Evolutionary conservation across 805 yeast species (phyloP).

Genomic region (Nakazawaea peltata): DNA sequence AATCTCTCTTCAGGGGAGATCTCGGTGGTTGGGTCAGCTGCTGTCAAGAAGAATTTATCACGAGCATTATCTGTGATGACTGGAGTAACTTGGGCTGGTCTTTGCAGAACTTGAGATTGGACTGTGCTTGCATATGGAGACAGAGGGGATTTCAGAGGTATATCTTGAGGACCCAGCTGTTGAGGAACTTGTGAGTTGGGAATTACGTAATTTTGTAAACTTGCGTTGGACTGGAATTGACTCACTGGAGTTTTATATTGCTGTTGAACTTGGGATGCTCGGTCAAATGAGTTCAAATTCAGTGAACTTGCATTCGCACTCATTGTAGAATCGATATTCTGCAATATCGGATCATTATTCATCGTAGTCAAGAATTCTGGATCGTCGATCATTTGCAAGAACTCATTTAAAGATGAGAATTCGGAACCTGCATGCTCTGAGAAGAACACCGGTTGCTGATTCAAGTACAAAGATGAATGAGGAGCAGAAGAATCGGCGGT

Average conservation of each 20-base stretch:
- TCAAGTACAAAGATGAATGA: slow-evolving; percentile 14
- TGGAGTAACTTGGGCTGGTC: slow-evolving; percentile 12
- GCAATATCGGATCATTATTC: slow-evolving; percentile 27
- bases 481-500: neutral
- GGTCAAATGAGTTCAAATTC: slow-evolving; percentile 5
- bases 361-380: slow-evolving; percentile 51
- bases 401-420: slow-evolving; percentile 83
- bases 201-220: slow-evolving; percentile 1
- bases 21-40: slow-evolving; percentile 95
- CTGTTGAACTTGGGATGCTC: neutral
- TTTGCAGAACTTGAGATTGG: neutral
- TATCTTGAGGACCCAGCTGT: too few relatives aligned
- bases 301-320: slow-evolving; percentile 5
- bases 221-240: neutral
- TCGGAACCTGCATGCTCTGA: slow-evolving; percentile 93
- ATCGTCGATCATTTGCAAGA: slow-evolving; percentile 84
- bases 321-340: slow-evolving; percentile 21
- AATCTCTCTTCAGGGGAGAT: slow-evolving; percentile 89
- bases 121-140: neutral
- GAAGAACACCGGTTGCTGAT: slow-evolving; percentile 72
- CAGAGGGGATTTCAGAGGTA: neutral
- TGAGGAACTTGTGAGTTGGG: too few relatives aligned
- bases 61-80: slow-evolving; percentile 67
- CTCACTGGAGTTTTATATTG: neutral
- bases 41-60: slow-evolving; percentile 89